A percentile compares a stretch with the other conserved stretches of the same genome.
These are phyloP conservation scores for Ophiostoma australiae DNA, from an alignment of 2,329 filamentous ascomycete species.

Conservation along the genomic window DNA sequence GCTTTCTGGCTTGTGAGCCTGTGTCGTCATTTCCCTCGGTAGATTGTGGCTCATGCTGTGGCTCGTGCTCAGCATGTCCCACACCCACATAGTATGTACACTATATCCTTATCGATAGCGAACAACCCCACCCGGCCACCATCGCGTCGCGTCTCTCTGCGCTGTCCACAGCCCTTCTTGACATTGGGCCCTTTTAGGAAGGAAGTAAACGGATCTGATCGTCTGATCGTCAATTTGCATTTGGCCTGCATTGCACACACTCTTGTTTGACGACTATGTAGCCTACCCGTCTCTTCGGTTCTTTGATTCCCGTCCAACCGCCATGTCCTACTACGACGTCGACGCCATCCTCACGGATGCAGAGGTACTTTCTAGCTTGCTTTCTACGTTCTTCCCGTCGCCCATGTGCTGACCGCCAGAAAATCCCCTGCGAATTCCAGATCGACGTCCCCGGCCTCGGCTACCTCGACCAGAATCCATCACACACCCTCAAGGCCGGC, in stretches of 20 bases:
- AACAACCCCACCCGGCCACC: neutral
- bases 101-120: neutral
- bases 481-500: conserved; percentile 66
- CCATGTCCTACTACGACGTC: conserved; percentile 77
- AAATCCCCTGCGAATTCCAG: conserved; percentile 93
- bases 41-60: conserved; percentile 17
- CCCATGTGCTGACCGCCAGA: conserved; percentile 40
- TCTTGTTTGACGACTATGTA: conserved; percentile 8
- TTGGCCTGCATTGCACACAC: neutral
- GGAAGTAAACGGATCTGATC: neutral
- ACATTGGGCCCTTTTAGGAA: conserved; percentile 3
- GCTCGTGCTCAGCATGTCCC: neutral
- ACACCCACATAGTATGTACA: too few species aligned
- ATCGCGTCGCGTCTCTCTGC: conserved; percentile 20
- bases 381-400: neutral
- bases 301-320: neutral
- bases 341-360: conserved; percentile 80
- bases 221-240: neutral
- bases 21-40: conserved; percentile 20
- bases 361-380: conserved; percentile 49
- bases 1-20: neutral
- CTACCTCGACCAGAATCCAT: conserved; percentile 78
- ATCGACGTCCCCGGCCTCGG: conserved; percentile 82
- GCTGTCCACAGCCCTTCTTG: neutral
- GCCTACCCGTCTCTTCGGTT: neutral